Base-by-base conservation (phyloP, 331 rosid species). In the Rhamnella rubrinervis region DNA sequence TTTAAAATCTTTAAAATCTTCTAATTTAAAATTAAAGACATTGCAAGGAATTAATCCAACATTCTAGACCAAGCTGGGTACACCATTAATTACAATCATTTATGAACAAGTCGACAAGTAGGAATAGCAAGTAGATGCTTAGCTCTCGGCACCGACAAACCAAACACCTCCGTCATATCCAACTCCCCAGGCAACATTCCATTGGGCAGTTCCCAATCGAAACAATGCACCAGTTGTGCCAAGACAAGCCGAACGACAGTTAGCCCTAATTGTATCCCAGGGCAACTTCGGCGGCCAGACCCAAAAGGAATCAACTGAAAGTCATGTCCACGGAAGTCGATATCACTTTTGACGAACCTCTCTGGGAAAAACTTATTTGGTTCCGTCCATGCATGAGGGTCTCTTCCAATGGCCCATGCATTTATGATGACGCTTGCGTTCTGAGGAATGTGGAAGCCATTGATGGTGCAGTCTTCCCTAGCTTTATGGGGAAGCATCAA, bases 201-300 rank as follows among this genome's bases (percentile, higher is more conserved):
- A 59, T 75, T 37, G 0, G 91, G 86, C 46, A 87, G 72, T 53
- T 83, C 64, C 92, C 90, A 86, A 47, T 89, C 78, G 75, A 89
- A 86, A 41, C 88, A 86, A 51, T 86, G 96, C 19, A 86, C 90
- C 26, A 89, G 80, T 4, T 86, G 90, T 0, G 90, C 89, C 21
- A 86, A 66, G 10, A 85, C 80, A 1, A 73, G 15, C 71, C 31
- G 40, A 23, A 66, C 61, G 7, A 52, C 47, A 6, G 41, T 20
- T 6, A 66, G 31, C 6, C 61, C 71, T 11, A 66, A 31, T 7
- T 66, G 50, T 2, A 35, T n/a, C 12, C 71, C 70, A 1, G 59
- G 59, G 46, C 70, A 65, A 28, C 57, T 13, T 12, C 59, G 50
- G 1, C 44, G 56, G 8, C 69, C 69, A 2, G 59, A 26, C 16